Conservation (phyloP, 2,329 filamentous ascomycete genomes). For the Sporothrix pallida region DNA sequence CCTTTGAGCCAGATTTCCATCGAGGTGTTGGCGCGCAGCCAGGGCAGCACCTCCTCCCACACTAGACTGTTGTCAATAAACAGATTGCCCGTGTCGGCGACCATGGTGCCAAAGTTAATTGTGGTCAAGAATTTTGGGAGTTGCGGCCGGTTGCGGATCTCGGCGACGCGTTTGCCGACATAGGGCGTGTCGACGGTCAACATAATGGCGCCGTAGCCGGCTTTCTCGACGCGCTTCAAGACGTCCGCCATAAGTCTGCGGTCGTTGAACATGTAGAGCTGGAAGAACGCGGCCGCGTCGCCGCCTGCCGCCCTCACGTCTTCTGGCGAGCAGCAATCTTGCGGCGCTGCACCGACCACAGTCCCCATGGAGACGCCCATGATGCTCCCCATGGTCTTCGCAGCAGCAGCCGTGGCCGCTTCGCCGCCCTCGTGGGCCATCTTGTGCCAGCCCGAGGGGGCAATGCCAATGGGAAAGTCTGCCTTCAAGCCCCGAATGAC, state of each 20-base stretch:
- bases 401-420: slow-evolving; percentile 54
- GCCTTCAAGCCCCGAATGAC: slow-evolving; percentile 42
- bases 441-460: slow-evolving; percentile 59
- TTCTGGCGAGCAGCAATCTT: slow-evolving; percentile 46
- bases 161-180: slow-evolving; percentile 35
- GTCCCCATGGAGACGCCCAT: slow-evolving; percentile 52
- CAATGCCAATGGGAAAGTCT: slow-evolving; percentile 58
- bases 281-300: slow-evolving; percentile 52
- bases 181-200: slow-evolving; percentile 61
- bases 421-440: slow-evolving; percentile 61
- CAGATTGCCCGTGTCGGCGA: background rate
- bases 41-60: slow-evolving; percentile 27
- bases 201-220: slow-evolving; percentile 47
- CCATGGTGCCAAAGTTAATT: slow-evolving; percentile 19
- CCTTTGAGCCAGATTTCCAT: slow-evolving; percentile 44
- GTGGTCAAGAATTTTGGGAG: slow-evolving; percentile 10
- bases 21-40: slow-evolving; percentile 27
- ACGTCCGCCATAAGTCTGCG: slow-evolving; percentile 51
- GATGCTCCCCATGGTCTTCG: slow-evolving; percentile 49
- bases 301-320: slow-evolving; percentile 49
- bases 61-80: slow-evolving; percentile 20
- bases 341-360: slow-evolving; percentile 50
- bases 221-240: slow-evolving; percentile 39
- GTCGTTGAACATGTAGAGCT: slow-evolving; percentile 60
- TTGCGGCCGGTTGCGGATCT: slow-evolving; percentile 32